phyloP scores from a whole-genome alignment of 371 early-diverging fungal species.

The Mortierella sp. region DNA sequence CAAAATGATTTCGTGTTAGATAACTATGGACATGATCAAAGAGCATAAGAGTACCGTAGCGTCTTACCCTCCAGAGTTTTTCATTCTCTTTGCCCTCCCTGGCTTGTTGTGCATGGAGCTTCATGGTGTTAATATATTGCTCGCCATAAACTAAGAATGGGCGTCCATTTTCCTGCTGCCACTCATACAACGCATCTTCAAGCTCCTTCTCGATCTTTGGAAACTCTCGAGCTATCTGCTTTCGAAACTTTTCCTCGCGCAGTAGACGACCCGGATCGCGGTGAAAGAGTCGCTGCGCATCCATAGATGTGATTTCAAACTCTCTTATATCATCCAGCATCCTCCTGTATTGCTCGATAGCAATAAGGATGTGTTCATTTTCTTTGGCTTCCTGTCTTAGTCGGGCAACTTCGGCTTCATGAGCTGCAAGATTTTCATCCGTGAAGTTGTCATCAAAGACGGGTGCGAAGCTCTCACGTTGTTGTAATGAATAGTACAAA shows the following conservation, averaged over 20 bases:
- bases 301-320: constrained; percentile 37
- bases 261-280: constrained; percentile 52
- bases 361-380: constrained; percentile 25
- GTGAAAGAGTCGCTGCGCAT: constrained; percentile 34
- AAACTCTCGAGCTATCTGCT: constrained; percentile 31
- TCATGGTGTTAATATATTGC: constrained; percentile 45
- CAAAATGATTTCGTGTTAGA: not conserved
- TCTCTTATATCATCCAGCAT: constrained; percentile 44
- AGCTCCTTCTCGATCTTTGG: constrained; percentile 40
- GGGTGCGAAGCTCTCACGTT: constrained; percentile 36
- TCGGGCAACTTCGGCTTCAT: constrained; percentile 43
- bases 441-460: constrained; percentile 36
- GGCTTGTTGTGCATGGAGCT: constrained; percentile 36
- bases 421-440: constrained; percentile 27
- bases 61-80: constrained; percentile 34
- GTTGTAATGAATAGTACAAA: constrained; percentile 34
- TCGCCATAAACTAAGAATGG: constrained; percentile 54
- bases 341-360: constrained; percentile 30
- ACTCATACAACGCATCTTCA: constrained; percentile 25
- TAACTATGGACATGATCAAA: not conserved
- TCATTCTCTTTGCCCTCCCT: constrained; percentile 51
- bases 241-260: constrained; percentile 48
- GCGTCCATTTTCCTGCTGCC: constrained; percentile 31
- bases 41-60: not conserved
- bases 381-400: constrained; percentile 28